Conservation (phyloP, 2,329 filamentous ascomycete species). For the Exophiala oligosperma region DNA sequence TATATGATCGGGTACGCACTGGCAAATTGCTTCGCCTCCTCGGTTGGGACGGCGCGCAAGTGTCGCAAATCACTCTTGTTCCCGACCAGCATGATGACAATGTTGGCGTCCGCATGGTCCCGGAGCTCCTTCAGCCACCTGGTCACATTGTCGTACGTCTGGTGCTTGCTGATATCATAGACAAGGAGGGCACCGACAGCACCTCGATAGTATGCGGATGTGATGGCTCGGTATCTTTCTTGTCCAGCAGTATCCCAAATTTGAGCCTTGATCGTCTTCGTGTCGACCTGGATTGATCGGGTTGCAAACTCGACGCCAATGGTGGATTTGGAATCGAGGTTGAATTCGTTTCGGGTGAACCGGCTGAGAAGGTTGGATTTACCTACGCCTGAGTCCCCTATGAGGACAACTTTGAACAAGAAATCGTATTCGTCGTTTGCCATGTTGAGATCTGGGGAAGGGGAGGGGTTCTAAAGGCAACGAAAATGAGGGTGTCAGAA, state of each 20-base stretch:
- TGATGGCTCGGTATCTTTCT: slow-evolving; percentile 98
- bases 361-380: slow-evolving; percentile 99
- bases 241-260: slow-evolving; percentile 99
- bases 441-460: slow-evolving; percentile 6
- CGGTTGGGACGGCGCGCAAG: slow-evolving; percentile 91
- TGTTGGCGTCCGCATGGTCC: slow-evolving; percentile 97
- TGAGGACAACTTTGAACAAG: slow-evolving; percentile 99
- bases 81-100: slow-evolving; percentile 98
- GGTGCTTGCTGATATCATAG: slow-evolving; percentile 99
- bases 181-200: slow-evolving; percentile 96
- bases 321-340: slow-evolving; percentile 98
- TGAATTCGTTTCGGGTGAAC: slow-evolving; percentile 99
- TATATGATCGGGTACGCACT: slow-evolving; percentile 60
- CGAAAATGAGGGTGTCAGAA: background rate
- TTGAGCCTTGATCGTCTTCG: slow-evolving; percentile 99
- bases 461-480: background rate
- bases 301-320: slow-evolving; percentile 99
- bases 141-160: slow-evolving; percentile 98
- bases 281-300: slow-evolving; percentile 96
- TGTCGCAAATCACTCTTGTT: slow-evolving; percentile 99
- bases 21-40: slow-evolving; percentile 97
- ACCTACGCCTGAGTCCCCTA: slow-evolving; percentile 98
- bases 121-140: slow-evolving; percentile 98
- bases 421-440: slow-evolving; percentile 99
- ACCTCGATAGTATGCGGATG: slow-evolving; percentile 97